Evolutionary conservation across 768 basidiomycete genomes (phyloP), one percentile per base, ranked within the genome.

Genomic region (Lactarius indigo): DNA sequence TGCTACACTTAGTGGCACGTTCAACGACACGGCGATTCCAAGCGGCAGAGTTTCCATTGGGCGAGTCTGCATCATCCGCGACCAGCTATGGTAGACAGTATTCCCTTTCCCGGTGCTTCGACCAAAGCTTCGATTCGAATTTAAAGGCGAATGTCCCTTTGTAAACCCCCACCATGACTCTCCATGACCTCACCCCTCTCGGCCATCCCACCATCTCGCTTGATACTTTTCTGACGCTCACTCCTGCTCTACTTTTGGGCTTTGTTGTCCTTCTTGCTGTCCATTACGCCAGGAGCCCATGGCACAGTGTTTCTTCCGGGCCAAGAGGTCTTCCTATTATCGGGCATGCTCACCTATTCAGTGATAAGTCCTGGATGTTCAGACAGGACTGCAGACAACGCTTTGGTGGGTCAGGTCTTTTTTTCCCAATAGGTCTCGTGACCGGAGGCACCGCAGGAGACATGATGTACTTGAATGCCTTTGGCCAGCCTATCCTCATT

Each of bases 401-500:
- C 15, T 66, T 61, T 57, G 56, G 65, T 66, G 17, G 23, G 65
- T 50, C 17, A 26, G 10, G 3, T 18, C 30, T 23, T 20, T 3
- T 8, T 50, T 37, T 5, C 8, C 15, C 15, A 1, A 7, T 2
- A 5, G 9, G 26, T 17, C 23, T 35, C 5, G n/a, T 17, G 2
- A 55, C 35, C 30, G 28, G 33, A 37, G 33, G 35, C 20, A 42
- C 31, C 18, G 15, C 4, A 66, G 63, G 44, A 26, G 33, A 65
- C 23, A 39, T 67, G 13, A 64, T 67, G 57, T 64, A 41, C 15
- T n/a, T 68, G 39, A 59, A 52, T 42, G 63, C 35, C 5, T 28
- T 59, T 42, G 66, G 66, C 30, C 41, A 57, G 13, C 63, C 55
- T 5, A 33, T 76, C 15, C 17, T 79, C 30, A 69, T 79, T 5